These are phyloP conservation scores for Stentor roeselii DNA, from an alignment of 73 alveolate species.

Conservation along the genomic window DNA sequence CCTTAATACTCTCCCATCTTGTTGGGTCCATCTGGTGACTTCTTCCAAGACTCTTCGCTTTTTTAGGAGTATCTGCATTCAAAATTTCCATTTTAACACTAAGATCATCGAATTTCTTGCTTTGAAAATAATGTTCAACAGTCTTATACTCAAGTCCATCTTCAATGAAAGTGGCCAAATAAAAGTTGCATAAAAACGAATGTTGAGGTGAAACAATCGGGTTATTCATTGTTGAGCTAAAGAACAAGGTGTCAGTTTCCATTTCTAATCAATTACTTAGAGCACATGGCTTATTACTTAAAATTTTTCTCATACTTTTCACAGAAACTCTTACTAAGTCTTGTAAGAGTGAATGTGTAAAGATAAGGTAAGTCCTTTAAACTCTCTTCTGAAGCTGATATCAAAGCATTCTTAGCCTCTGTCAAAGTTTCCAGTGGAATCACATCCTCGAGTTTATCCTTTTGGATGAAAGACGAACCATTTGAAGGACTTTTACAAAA, in stretches of 20 bases:
- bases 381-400: background rate
- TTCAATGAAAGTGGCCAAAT: background rate
- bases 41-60: background rate
- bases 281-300: too few relatives aligned
- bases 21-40: background rate
- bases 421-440: background rate
- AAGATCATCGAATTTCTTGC: background rate
- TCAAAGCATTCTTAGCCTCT: background rate
- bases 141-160: background rate
- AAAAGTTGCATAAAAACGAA: background rate
- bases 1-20: background rate
- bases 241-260: too few relatives aligned
- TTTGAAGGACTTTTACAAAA: background rate
- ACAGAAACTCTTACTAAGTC: background rate
- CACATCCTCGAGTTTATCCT: background rate
- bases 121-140: constrained; percentile 15
- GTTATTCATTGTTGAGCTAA: too few relatives aligned
- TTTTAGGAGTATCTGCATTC: constrained; percentile 19
- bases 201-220: too few relatives aligned
- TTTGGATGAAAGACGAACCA: background rate
- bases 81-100: background rate
- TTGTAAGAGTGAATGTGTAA: background rate
- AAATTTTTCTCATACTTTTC: too few relatives aligned
- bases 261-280: too few relatives aligned
- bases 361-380: background rate